A percentile compares a stretch with the other conserved stretches of the same genome.
These are phyloP conservation scores for Arachnomyces sp. DNA, from an alignment of 2,329 filamentous ascomycete genomes.

Conservation along the genomic window DNA sequence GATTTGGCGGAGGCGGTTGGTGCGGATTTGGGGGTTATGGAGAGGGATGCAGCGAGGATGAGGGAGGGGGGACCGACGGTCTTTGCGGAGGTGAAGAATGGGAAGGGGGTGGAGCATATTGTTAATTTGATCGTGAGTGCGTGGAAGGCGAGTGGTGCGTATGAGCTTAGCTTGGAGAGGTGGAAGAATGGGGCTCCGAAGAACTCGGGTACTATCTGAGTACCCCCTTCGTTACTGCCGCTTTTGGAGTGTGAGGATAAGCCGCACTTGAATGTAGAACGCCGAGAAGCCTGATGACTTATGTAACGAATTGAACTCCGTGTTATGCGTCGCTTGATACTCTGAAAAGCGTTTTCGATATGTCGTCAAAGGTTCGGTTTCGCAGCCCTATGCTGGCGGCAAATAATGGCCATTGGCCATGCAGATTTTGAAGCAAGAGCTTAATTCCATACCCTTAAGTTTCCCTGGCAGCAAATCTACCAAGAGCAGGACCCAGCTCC, in stretches of 20 bases:
- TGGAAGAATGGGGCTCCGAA: constrained; percentile 35
- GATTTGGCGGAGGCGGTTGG: constrained; percentile 86
- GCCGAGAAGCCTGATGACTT: too few relatives aligned
- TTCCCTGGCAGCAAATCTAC: constrained; percentile 69
- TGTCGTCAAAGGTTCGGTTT: too few relatives aligned
- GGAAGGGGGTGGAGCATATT: constrained; percentile 75
- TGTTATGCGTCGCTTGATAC: too few relatives aligned
- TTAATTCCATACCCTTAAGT: constrained; percentile 9
- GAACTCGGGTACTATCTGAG: constrained; percentile 26
- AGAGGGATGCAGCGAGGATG: constrained; percentile 88
- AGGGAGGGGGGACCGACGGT: constrained; percentile 90
- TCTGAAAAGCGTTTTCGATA: too few relatives aligned
- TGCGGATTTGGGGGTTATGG: constrained; percentile 87
- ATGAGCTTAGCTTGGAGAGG: constrained; percentile 34
- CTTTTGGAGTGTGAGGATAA: too few relatives aligned
- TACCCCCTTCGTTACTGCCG: too few relatives aligned
- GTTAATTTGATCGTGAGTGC: constrained; percentile 80
- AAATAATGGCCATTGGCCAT: too few relatives aligned
- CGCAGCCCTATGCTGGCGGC: too few relatives aligned
- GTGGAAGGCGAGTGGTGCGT: constrained; percentile 82
- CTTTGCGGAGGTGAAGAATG: constrained; percentile 95
- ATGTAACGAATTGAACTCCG: too few relatives aligned
- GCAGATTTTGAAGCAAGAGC: constrained; percentile 5
- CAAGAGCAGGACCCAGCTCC: constrained; percentile 77
- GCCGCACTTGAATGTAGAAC: too few relatives aligned